Base-by-base conservation (phyloP, 1,284 basidiomycete genomes). In the Papiliotrema flavescens region DNA sequence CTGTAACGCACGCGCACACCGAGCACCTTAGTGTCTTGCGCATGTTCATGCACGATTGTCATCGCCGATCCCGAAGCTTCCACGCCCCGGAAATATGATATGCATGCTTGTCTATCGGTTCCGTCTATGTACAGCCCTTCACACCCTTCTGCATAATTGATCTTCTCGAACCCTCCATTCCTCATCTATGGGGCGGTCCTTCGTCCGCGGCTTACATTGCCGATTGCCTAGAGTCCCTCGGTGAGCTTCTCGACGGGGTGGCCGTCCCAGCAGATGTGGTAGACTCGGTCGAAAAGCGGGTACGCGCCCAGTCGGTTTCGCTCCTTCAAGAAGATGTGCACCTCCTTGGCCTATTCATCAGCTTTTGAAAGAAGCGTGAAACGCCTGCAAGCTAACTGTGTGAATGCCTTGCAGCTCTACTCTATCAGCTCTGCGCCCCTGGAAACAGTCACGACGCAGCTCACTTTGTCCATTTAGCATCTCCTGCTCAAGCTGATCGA, bases 401-500 rank as follows among this genome's bases (percentile, higher is more conserved):
- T 76, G 67, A 53, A 78, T 78, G n/a, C 80, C 80, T 64, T 81
- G 80, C 13, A 81, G 67, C 63, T 80, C 76, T 77, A 61, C 1
- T 51, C 32, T 50, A 19, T 42, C 39, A 42, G 28, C 35, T 9
- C 28, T 26, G 13, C 28, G 28, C 11, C 19, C 19, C 15, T 45
- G 9, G 24, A 19, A 17, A 1, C 13, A 14, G 42, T 23, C 13
- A 26, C 45, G 19, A 11, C 19, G 20, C 4, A n/a, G 71, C 74
- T 64, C 52, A 76, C 80, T 82, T 64, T 83, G 82, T 0, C 82
- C 82, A 47, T 79, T 79, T 26, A 83, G 70, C 71, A 83, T 76
- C 62, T 81, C 80, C 59, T 77, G 73, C 67, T 83, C 82, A 9
- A 83, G 73, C 51, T 76, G 71, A 39, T 80, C 76, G 53, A 83